Evolutionary conservation across 345 rosid genomes (phyloP), one percentile per base, ranked within the genome.

Genomic region (Lagerstroemia speciosa): DNA sequence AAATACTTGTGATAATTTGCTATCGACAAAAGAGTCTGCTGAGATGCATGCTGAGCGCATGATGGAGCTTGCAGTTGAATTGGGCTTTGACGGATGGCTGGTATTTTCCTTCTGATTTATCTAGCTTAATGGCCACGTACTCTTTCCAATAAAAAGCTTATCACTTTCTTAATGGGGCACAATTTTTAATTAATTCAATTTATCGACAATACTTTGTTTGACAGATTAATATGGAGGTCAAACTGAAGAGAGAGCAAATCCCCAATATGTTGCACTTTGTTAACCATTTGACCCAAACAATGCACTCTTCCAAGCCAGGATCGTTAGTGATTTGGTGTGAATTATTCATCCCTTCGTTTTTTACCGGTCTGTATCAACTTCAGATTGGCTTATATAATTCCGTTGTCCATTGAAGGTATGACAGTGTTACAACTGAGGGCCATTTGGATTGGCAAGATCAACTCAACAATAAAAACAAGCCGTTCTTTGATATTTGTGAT

Each of bases 81-180:
- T 90, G 69, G 92, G 92, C 64, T 89, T 90, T 53, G 97, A 93
- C 71, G 98, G 96, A 17, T 93, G 97, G 97, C 89, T 89, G 86
- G 98, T 93, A 80, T 66, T 31, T 71, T 26, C 66, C 55, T 71
- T 67, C 11, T 62, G 55, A n/a, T 50, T 12, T 12, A 50, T 19
- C 53, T 53, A 30, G 15, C 7, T 29, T 10, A 60, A 26, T 34
- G 8, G 34, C 2, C 15, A 26, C 24, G 14, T 22, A 19, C 36
- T 16, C 11, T 31, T 62, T 33, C 41, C 10, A 37, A 24, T 12
- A 22, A 12, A 29, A 62, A 1, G 2, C 0, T 29, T 17, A 12
- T 62, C 29, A 30, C 31, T 30, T 5, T 31, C 37, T 17, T 32
- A 1, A 6, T 24, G 16, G n/a, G 29, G 27, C 34, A 12, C 27